Base-by-base conservation (phyloP, 2,329 filamentous ascomycete species). In the Metarhizium guizhouense region DNA sequence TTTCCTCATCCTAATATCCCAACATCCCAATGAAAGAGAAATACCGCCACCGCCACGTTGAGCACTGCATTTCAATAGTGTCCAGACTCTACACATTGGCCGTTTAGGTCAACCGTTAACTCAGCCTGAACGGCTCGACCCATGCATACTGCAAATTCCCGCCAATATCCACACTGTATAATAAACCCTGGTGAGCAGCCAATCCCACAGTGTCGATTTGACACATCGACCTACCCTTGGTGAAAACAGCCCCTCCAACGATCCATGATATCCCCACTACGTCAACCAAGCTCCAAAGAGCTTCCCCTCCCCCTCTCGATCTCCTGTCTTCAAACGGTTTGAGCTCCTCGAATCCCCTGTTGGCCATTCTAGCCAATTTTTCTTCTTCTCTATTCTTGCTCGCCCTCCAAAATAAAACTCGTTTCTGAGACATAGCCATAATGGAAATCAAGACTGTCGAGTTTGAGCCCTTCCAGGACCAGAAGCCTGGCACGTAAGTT, bases 401-500 rank as follows among this genome's bases (percentile, higher is more conserved):
- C 34, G 1, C n/a, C 38, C 16, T 20, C n/a, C 2, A 6, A 45
- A 20, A 6, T 14, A 6, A 45, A 32, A 30, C 4, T 30, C 20
- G 38, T 16, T 3, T 8, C 30, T 30, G 45, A 48, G 4, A 7
- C 20, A 40, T 11, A 30, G 30, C 7, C 18, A 80, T 61, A 68
- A 94, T 96, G 90, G 75, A 76, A 62, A 70, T 79, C 74, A 82
- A 89, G 74, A 90, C 87, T 54, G 88, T 96, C 67, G 82, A 87
- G 64, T 84, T 96, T 73, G 85, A 84, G 72, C 84, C 92, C 58
- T 96, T 94, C 75, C 81, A 87, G 61, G 94, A 97, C 82, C 94
- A 99, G 83, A 99, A 99, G 82, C 91, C 93, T 62, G 93, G 93
- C 83, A 97, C 93, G 93, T 96, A 85, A 75, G 93, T 91, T 64